Percentiles rank a stretch among this genome's conserved stretches.
Conservation (phyloP, 164 flowering plant species). For the grape (Vitis vinifera) region ASM3070453v1 NC_081806.1:1351501-1352000, state of each 20-base stretch:
- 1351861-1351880: too few relatives aligned
- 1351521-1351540: background rate
- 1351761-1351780: background rate
- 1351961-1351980: too few relatives aligned
- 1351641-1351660: too few relatives aligned
- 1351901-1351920: too few relatives aligned
- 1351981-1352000: too few relatives aligned
- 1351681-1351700: background rate
- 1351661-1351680: background rate
- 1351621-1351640: too few relatives aligned
- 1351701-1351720: background rate
- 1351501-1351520: background rate
- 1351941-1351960: too few relatives aligned
- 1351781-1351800: background rate
- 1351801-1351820: background rate
- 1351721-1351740: background rate
- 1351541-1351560: background rate
- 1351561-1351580: background rate
- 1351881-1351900: too few relatives aligned
- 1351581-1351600: background rate
- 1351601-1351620: too few relatives aligned
- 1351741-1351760: background rate
- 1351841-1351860: too few relatives aligned
- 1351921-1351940: too few relatives aligned
- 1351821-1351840: too few relatives aligned